phyloP scores from a whole-genome alignment of 257 asterid genomes.

The Capsicum rhomboideum region DNA sequence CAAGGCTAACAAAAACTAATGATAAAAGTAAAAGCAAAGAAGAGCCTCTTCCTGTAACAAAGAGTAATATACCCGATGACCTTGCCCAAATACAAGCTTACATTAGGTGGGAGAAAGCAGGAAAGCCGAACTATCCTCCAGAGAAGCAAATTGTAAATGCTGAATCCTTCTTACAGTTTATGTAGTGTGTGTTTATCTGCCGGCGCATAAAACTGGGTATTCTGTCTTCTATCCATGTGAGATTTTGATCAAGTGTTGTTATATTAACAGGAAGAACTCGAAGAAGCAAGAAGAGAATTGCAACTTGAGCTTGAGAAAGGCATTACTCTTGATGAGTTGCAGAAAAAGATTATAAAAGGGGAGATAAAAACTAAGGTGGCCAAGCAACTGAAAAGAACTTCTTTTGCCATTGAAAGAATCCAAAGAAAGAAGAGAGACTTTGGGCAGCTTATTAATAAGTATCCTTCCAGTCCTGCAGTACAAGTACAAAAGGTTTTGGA shows the following conservation, averaged over 20 bases:
- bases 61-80: conserved; percentile 57
- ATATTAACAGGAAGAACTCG: conserved; percentile 64
- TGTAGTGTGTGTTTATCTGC: background rate
- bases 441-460: conserved; percentile 49
- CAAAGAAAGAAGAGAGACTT: conserved; percentile 86
- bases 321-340: conserved; percentile 51
- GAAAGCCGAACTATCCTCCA: conserved; percentile 73
- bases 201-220: background rate
- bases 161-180: conserved; percentile 4
- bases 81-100: conserved; percentile 73
- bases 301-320: conserved; percentile 70
- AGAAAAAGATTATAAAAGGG: conserved; percentile 54
- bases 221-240: background rate
- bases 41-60: conserved; percentile 30
- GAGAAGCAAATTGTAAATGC: conserved; percentile 67
- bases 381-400: conserved; percentile 29
- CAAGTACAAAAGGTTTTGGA: conserved; percentile 29
- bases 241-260: conserved; percentile 7
- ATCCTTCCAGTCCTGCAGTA: conserved; percentile 22
- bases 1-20: conserved; percentile 46
- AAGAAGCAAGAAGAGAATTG: conserved; percentile 86
- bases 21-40: conserved; percentile 35
- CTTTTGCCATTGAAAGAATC: conserved; percentile 38
- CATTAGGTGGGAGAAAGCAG: conserved; percentile 88
- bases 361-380: conserved; percentile 57